These are phyloP conservation scores for Calocybe gambosa DNA, from an alignment of 1,284 basidiomycete species.

Conservation along the genomic window DNA sequence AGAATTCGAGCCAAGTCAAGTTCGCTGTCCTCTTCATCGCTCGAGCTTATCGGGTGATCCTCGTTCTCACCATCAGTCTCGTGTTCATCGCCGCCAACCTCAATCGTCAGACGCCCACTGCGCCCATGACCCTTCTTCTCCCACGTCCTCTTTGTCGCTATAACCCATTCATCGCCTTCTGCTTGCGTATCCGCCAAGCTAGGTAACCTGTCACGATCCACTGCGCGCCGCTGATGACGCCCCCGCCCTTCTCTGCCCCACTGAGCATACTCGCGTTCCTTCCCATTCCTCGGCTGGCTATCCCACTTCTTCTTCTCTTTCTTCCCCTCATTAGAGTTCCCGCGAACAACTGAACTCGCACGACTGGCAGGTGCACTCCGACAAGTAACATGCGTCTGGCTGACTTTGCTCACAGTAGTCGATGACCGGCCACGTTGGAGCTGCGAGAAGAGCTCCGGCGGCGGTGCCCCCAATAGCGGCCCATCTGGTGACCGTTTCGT, in stretches of 20 bases:
- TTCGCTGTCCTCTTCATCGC: constrained; percentile 51
- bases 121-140: constrained; percentile 6
- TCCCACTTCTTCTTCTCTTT: constrained; percentile 13
- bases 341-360: constrained; percentile 33
- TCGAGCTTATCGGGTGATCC: constrained; percentile 25
- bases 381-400: constrained; percentile 51
- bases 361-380: constrained; percentile 56
- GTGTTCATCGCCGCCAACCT: constrained; percentile 20
- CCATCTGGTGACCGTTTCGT: constrained; percentile 6
- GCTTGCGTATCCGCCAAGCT: constrained; percentile 23
- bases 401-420: constrained; percentile 41
- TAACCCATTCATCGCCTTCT: constrained; percentile 21
- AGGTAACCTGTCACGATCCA: constrained; percentile 17
- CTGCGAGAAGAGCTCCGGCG: constrained; percentile 36
- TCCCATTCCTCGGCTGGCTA: constrained; percentile 12
- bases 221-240: constrained; percentile 10
- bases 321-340: constrained; percentile 14
- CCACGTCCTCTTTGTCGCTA: constrained; percentile 3
- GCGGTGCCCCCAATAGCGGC: constrained; percentile 17
- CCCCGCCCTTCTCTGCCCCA: constrained; percentile 2
- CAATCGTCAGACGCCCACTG: constrained; percentile 15
- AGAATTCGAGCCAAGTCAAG: constrained; percentile 60
- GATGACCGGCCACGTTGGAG: constrained; percentile 33
- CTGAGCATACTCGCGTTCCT: constrained; percentile 9
- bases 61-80: constrained; percentile 19